Percentiles rank a stretch among this genome's conserved stretches.
Conservation (phyloP, 2,329 filamentous ascomycete species). For the Beauveria sp. region DNA sequence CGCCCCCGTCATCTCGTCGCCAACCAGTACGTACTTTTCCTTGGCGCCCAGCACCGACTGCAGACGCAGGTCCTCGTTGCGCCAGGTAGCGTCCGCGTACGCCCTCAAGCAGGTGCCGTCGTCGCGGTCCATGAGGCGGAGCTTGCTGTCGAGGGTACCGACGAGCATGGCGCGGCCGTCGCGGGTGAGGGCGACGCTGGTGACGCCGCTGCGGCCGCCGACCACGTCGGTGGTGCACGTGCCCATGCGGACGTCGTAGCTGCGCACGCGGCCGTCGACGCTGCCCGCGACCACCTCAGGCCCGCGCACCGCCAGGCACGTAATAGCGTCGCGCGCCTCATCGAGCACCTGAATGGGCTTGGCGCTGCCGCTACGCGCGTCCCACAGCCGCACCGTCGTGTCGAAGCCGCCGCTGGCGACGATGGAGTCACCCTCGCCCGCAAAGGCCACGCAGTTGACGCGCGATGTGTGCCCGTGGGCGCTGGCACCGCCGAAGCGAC, state of each 20-base stretch:
- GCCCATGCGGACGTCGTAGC: constrained; percentile 78
- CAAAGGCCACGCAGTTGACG: constrained; percentile 74
- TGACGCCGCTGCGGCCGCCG: constrained; percentile 59
- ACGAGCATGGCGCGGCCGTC: constrained; percentile 71
- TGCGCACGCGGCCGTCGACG: constrained; percentile 74
- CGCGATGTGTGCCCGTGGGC: constrained; percentile 58
- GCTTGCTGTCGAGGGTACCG: constrained; percentile 64
- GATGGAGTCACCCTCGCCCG: constrained; percentile 65
- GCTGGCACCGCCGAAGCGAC: constrained; percentile 57
- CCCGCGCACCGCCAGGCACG: constrained; percentile 38
- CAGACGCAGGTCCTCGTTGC: constrained; percentile 66
- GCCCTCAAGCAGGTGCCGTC: constrained; percentile 66
- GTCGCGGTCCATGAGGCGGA: constrained; percentile 74
- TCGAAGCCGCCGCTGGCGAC: constrained; percentile 70
- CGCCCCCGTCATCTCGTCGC: constrained; percentile 56
- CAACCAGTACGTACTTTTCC: constrained; percentile 72
- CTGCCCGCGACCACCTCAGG: constrained; percentile 64
- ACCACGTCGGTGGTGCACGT: constrained; percentile 63
- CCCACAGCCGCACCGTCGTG: constrained; percentile 70
- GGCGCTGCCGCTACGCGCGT: constrained; percentile 44
- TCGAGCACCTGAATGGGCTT: constrained; percentile 65
- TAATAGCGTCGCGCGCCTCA: constrained; percentile 67
- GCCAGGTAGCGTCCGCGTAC: constrained; percentile 51
- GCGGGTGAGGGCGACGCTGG: constrained; percentile 61
- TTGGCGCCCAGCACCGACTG: constrained; percentile 66